phyloP scores from a whole-genome alignment of 192 early-diverging fungal species.

The Piromyces finnis region DNA sequence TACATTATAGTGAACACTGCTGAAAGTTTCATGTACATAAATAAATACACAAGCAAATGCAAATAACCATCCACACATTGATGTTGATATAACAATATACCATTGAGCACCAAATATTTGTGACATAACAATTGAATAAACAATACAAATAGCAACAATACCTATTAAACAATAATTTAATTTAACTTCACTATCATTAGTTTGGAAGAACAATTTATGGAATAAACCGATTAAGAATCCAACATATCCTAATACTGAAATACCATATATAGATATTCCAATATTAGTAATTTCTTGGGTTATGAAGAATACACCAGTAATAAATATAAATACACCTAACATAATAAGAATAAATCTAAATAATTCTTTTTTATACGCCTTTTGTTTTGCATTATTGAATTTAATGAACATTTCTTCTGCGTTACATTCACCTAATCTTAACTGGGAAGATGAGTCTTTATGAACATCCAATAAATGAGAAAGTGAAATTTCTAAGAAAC shows the following conservation, averaged over 20 bases:
- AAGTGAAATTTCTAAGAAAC: conserved; percentile 16
- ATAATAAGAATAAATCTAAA: background rate
- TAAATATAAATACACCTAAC: background rate
- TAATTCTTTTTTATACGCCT: background rate
- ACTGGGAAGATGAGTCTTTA: background rate
- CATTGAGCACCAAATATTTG: conserved; percentile 2
- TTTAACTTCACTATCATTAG: conserved; percentile 1
- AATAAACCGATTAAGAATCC: conserved; percentile 17
- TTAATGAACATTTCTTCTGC: background rate
- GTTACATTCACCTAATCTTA: background rate
- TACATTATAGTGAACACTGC: conserved; percentile 11
- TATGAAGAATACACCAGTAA: background rate
- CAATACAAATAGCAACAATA: conserved; percentile 5
- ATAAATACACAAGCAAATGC: conserved; percentile 7
- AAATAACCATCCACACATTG: conserved; percentile 18
- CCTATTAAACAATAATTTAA: conserved; percentile 5
- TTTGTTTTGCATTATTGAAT: background rate
- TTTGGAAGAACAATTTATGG: conserved; percentile 19
- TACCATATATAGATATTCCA: background rate
- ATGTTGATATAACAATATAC: conserved; percentile 1
- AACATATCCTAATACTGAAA: conserved; percentile 3
- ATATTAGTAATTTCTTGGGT: background rate
- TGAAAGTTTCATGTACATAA: conserved; percentile 2
- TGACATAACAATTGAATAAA: background rate
- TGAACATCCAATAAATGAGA: background rate